Evolutionary conservation across 2,329 filamentous ascomycete genomes (phyloP).

Genomic region (Amauroascus verrucosus): DNA sequence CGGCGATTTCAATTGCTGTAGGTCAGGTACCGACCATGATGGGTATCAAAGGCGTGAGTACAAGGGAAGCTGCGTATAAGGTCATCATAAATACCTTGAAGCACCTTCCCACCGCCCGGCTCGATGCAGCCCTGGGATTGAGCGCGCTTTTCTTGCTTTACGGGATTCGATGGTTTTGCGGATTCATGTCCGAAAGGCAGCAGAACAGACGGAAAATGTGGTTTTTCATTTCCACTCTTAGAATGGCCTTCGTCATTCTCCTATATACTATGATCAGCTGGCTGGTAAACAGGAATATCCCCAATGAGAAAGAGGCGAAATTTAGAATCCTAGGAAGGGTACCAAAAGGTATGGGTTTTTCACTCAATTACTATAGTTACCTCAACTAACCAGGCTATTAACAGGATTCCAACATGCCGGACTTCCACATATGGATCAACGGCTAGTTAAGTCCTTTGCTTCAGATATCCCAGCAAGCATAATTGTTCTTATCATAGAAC

Average conservation of each 20-base stretch:
- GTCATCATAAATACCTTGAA: constrained; percentile 52
- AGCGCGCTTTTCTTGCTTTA: constrained; percentile 48
- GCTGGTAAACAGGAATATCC: constrained; percentile 46
- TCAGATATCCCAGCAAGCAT: constrained; percentile 50
- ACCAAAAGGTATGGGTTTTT: constrained; percentile 35
- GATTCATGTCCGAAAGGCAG: constrained; percentile 37
- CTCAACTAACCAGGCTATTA: neutral
- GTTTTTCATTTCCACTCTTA: constrained; percentile 50
- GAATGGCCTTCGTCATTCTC: constrained; percentile 51
- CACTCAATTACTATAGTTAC: neutral
- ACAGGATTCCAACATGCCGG: constrained; percentile 39
- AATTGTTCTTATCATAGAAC: constrained; percentile 52
- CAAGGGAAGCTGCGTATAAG: constrained; percentile 39
- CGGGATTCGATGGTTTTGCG: constrained; percentile 48
- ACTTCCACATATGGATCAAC: constrained; percentile 33
- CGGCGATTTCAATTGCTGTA: constrained; percentile 55
- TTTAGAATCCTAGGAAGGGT: constrained; percentile 51
- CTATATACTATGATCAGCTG: constrained; percentile 56
- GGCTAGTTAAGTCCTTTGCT: constrained; percentile 46
- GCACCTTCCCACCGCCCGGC: constrained; percentile 47
- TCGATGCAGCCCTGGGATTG: constrained; percentile 51
- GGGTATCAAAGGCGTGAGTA: constrained; percentile 43
- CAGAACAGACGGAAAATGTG: constrained; percentile 48
- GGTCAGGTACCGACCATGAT: constrained; percentile 55
- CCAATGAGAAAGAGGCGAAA: constrained; percentile 34